phyloP scores from a whole-genome alignment of 2,329 filamentous ascomycete genomes.

The Cytospora schulzeri region DNA sequence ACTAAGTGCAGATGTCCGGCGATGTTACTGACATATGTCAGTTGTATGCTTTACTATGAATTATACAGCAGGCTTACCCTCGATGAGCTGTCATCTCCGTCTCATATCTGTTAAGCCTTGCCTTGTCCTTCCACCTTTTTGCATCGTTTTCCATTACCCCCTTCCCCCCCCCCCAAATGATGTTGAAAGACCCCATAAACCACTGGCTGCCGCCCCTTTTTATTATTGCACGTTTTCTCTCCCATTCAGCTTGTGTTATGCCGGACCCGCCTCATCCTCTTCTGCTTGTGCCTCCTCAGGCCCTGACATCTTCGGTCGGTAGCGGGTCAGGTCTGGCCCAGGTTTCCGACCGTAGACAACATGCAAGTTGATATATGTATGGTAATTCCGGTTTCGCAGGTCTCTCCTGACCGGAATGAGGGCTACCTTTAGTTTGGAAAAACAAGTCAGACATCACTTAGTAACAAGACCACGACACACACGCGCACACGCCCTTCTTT shows the following conservation, averaged over 20 bases:
- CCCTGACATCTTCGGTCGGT: background rate
- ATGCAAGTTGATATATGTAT: slow-evolving; percentile 52
- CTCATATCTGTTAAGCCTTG: background rate
- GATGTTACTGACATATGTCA: no score
- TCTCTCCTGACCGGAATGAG: slow-evolving; percentile 53
- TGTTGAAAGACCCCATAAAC: background rate
- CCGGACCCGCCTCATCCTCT: background rate
- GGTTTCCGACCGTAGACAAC: slow-evolving; percentile 57
- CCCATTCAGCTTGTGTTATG: background rate
- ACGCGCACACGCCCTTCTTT: no score
- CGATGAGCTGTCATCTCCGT: background rate
- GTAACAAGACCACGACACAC: no score
- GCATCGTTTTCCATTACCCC: background rate
- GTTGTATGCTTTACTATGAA: no score
- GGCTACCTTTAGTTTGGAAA: slow-evolving; percentile 41
- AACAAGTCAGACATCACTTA: background rate
- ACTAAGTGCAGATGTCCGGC: no score
- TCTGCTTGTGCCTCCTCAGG: background rate
- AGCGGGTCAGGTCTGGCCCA: slow-evolving; percentile 8
- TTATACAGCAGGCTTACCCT: no score
- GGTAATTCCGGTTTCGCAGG: slow-evolving; percentile 48
- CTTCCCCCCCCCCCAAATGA: background rate
- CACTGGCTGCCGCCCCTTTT: background rate
- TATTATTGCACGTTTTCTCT: background rate
- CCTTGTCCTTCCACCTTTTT: background rate